A percentile compares a stretch with the other conserved stretches of the same genome.
Evolutionary conservation across 345 rosid species (phyloP).

Genomic region (Eutrema heterophyllum): DNA sequence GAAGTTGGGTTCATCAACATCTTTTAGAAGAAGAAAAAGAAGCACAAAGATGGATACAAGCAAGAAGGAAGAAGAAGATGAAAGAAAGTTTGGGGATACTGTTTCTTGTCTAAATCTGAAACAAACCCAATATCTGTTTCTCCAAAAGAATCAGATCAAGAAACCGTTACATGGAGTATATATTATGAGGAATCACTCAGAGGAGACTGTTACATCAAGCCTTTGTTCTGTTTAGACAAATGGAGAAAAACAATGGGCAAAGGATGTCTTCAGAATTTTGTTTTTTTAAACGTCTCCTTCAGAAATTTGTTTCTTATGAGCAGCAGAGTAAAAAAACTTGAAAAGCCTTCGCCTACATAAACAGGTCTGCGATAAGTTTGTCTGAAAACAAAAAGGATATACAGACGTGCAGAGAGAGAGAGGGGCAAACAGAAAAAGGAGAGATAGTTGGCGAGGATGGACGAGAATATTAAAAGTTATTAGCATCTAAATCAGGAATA

Average conservation of each 20-base stretch:
- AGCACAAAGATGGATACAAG: background rate
- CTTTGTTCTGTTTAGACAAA: background rate
- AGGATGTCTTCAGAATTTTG: background rate
- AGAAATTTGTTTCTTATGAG: background rate
- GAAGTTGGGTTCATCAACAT: slow-evolving; percentile 10
- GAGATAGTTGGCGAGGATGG: slow-evolving; percentile 4
- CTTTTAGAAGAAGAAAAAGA: background rate
- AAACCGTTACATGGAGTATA: background rate
- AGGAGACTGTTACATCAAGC: background rate
- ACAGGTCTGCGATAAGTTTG: background rate
- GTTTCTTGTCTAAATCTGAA: background rate
- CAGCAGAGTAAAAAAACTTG: background rate
- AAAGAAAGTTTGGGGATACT: background rate
- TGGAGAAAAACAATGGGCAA: background rate
- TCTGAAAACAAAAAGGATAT: background rate
- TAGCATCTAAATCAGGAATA: background rate
- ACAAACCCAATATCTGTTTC: background rate
- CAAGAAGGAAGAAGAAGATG: background rate
- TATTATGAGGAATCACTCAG: background rate
- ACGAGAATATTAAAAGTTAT: background rate
- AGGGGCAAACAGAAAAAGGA: background rate
- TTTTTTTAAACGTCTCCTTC: background rate
- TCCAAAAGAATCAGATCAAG: background rate
- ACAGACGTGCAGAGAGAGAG: background rate
- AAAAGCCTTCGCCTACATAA: background rate